A percentile compares a stretch with the other conserved stretches of the same genome.
Conservation (phyloP, 495 filamentous ascomycete species). For the Podospora sp. region DNA sequence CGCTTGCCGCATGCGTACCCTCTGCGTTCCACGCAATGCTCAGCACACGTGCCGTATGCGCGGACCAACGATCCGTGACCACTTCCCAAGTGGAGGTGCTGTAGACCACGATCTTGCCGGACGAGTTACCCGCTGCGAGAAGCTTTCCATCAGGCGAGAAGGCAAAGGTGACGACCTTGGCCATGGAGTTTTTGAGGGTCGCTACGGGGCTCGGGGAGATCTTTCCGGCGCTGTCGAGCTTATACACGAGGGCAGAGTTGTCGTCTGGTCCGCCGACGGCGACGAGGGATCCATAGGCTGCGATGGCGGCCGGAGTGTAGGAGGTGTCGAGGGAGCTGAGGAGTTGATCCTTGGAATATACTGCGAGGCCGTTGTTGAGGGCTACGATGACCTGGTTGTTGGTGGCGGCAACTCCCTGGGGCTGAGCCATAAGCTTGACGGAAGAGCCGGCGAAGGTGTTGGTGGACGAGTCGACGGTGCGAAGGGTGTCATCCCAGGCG, state of each 20-base stretch:
- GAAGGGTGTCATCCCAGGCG: slow-evolving; percentile 93
- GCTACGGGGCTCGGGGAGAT: slow-evolving; percentile 40
- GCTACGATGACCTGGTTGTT: slow-evolving; percentile 62
- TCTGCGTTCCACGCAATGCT: slow-evolving; percentile 78
- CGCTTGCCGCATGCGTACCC: slow-evolving; percentile 78
- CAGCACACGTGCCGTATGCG: slow-evolving; percentile 86
- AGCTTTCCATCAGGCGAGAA: slow-evolving; percentile 75
- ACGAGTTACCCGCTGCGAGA: slow-evolving; percentile 79
- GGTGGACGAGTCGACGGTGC: slow-evolving; percentile 65
- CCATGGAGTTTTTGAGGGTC: slow-evolving; percentile 55
- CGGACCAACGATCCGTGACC: slow-evolving; percentile 80
- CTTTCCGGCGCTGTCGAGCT: slow-evolving; percentile 52
- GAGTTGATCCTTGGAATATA: slow-evolving; percentile 62
- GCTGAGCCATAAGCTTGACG: slow-evolving; percentile 52
- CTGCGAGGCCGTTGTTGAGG: slow-evolving; percentile 62
- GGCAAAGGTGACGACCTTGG: slow-evolving; percentile 66
- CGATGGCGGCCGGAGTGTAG: slow-evolving; percentile 68
- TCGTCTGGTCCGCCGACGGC: slow-evolving; percentile 72
- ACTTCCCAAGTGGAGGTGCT: slow-evolving; percentile 60
- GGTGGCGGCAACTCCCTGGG: slow-evolving; percentile 51
- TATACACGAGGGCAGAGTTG: slow-evolving; percentile 72
- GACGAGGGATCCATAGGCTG: slow-evolving; percentile 64
- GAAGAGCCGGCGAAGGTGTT: slow-evolving; percentile 53
- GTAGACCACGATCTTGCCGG: slow-evolving; percentile 83
- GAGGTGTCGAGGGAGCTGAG: slow-evolving; percentile 48